phyloP scores from a whole-genome alignment of 2,329 filamentous ascomycete genomes.

The Phaeosphaeria sp. region DNA sequence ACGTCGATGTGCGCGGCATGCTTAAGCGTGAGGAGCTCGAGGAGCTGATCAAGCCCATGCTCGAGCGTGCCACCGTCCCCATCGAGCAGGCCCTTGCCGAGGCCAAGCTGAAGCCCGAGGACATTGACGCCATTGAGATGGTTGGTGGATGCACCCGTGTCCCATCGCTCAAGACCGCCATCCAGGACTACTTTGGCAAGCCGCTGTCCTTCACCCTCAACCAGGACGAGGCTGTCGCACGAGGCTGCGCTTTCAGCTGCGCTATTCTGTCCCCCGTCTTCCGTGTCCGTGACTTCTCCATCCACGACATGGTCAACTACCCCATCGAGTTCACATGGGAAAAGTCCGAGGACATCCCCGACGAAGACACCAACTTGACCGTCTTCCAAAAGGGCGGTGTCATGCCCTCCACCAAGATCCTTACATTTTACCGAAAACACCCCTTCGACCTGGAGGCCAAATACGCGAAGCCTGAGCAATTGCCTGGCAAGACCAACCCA shows the following conservation, averaged over 20 bases:
- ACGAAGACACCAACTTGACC: slow-evolving; percentile 95
- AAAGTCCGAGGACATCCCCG: slow-evolving; percentile 96
- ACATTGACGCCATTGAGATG: slow-evolving; percentile 92
- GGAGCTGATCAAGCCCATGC: slow-evolving; percentile 82
- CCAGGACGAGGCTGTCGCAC: slow-evolving; percentile 95
- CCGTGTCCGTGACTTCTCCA: slow-evolving; percentile 96
- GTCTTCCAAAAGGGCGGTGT: slow-evolving; percentile 98
- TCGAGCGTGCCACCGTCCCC: slow-evolving; percentile 73
- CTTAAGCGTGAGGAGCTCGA: slow-evolving; percentile 95
- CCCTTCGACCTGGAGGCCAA: slow-evolving; percentile 94
- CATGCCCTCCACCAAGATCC: slow-evolving; percentile 97
- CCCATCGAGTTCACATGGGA: slow-evolving; percentile 99
- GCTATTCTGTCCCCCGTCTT: slow-evolving; percentile 97
- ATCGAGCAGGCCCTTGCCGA: slow-evolving; percentile 94
- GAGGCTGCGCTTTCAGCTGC: slow-evolving; percentile 96
- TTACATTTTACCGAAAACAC: slow-evolving; percentile 99
- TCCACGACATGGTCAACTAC: slow-evolving; percentile 97
- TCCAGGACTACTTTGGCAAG: slow-evolving; percentile 91
- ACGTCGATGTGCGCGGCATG: slow-evolving; percentile 87
- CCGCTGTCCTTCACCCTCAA: slow-evolving; percentile 93
- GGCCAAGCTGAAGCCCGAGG: slow-evolving; percentile 86
- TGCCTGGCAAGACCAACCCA: slow-evolving; percentile 88
- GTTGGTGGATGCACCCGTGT: slow-evolving; percentile 95
- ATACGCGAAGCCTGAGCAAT: slow-evolving; percentile 83
- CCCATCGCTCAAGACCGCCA: slow-evolving; percentile 86